Evolutionary conservation across 148 eudicot genomes (phyloP).

Genomic region (Fagopyrum homotropicum): DNA sequence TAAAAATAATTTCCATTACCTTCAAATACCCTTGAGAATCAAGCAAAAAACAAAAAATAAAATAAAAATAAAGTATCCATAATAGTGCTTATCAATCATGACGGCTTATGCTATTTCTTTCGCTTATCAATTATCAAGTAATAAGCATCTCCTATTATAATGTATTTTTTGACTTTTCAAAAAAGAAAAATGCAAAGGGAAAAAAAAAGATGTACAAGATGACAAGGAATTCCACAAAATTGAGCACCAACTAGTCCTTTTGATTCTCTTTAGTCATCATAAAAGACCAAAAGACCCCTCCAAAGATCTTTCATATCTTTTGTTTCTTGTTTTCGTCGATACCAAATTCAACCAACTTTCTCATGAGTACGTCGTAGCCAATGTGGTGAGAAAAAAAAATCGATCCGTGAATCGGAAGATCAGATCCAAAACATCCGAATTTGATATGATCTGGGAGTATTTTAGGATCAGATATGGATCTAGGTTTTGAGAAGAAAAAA

Average conservation of each 20-base stretch:
- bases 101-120: neutral
- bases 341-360: neutral
- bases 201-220: neutral
- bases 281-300: neutral
- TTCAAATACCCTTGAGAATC: neutral
- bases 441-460: neutral
- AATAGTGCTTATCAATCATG: constrained; percentile 8
- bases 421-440: too few relatives aligned
- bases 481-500: too few relatives aligned
- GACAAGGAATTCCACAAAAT: constrained; percentile 12
- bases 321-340: neutral
- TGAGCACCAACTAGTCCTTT: constrained; percentile 8
- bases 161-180: neutral
- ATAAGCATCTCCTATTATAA: constrained; percentile 1
- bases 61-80: neutral
- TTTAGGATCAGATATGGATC: neutral
- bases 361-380: neutral
- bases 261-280: constrained; percentile 9
- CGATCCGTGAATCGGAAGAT: too few relatives aligned
- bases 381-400: too few relatives aligned
- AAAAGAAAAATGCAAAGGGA: neutral
- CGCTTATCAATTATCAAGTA: constrained; percentile 8
- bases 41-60: neutral
- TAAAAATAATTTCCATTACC: neutral
- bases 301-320: constrained; percentile 8